Evolutionary conservation across 1,284 basidiomycete genomes (phyloP), one percentile per base, ranked within the genome.

Genomic region (Ustilago bromivora): DNA sequence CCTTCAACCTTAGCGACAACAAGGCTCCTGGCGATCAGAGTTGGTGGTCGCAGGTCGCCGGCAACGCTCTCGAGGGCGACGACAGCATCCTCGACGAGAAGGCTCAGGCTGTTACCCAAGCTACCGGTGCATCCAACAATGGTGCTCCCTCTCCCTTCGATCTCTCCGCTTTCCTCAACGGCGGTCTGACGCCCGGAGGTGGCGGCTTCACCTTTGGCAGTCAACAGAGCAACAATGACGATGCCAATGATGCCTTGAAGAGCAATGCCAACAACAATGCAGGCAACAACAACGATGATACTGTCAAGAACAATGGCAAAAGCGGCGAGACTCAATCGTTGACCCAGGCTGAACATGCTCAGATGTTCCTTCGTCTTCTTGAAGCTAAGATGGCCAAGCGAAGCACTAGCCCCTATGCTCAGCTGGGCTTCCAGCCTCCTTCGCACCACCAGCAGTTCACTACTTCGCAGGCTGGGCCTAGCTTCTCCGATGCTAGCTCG

Each of bases 1-100:
- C 80, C 10, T 80, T 83, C 80, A 83, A 82, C 60, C 74, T 83
- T 28, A 78, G 73, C 67, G 76, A 80, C 34, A 70, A 78, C 62
- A 73, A 73, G 38, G 54, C 57, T 54, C 74, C 71, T 4, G 66
- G 71, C 15, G 78, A 82, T 46, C 80, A 80, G 64, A 79, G 74
- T 57, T 83, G 82, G 82, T 83, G 82, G 82, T 72, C 80, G 0
- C 71, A 71, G 51, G 78, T 79, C 31, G 79, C 79, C 2, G 80
- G 79, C 46, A 71, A 71, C 49, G 23, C 66, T 19, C 61, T 82
- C 56, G 79, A 78, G 15, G 66, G 68, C 32, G 80, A 82, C 36
- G 73, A 73, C 46, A 67, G 60, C 59, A 62, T 69, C 43, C 77
- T 83, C 49, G 82, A 83, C 58, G 82, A 83, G 46, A 83, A 82